phyloP scores from a whole-genome alignment of 192 early-diverging fungal genomes.

The Backusella mclennaniae region DNA sequence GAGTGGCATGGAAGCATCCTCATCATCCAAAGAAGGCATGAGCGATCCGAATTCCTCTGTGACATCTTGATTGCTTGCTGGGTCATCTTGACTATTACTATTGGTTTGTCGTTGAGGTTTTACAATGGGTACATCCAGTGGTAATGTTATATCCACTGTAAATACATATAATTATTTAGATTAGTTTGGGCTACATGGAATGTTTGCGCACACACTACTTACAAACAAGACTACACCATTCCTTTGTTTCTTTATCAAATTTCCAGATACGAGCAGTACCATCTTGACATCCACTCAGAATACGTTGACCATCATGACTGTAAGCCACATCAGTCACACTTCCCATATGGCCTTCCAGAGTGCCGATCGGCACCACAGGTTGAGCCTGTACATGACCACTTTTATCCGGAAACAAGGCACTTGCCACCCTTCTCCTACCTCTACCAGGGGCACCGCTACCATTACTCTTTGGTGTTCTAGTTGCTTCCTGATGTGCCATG shows the following conservation, averaged over 20 bases:
- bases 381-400: slow-evolving; percentile 26
- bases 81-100: background rate
- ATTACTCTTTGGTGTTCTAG: background rate
- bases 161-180: background rate
- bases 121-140: slow-evolving; percentile 12
- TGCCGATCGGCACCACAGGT: slow-evolving; percentile 42
- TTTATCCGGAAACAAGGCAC: slow-evolving; percentile 35
- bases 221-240: slow-evolving; percentile 62
- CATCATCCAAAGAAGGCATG: background rate
- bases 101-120: background rate
- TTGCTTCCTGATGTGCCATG: background rate
- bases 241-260: slow-evolving; percentile 43
- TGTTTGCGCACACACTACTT: slow-evolving; percentile 17
- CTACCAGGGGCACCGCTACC: background rate
- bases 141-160: slow-evolving; percentile 22
- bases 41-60: background rate
- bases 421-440: slow-evolving; percentile 20
- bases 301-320: slow-evolving; percentile 62
- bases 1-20: background rate
- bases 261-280: slow-evolving; percentile 78
- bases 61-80: background rate
- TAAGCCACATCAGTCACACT: slow-evolving; percentile 75
- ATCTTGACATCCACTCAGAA: slow-evolving; percentile 76
- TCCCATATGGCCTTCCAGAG: slow-evolving; percentile 68
- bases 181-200: too few relatives aligned